Base-by-base conservation (phyloP, 2,329 filamentous ascomycete species). In the Trichoderma koningiopsis region DNA sequence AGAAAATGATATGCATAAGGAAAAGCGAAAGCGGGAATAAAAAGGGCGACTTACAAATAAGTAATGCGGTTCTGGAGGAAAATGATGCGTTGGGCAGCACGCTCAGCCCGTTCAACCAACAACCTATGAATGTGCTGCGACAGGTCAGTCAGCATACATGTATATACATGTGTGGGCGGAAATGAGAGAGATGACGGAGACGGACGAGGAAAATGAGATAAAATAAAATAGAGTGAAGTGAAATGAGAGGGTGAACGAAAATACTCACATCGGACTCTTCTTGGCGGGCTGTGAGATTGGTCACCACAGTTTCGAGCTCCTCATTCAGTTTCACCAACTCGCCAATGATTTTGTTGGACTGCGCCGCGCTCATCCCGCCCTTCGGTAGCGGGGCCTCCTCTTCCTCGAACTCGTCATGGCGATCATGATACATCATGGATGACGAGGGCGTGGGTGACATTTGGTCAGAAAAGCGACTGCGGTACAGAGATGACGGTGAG, bases 71-170 rank as follows among this genome's bases (percentile, higher is more conserved):
- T 83, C 73, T 91, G 87, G 16, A 91, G 81, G 69, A 87, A 85
- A 29, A 88, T 81, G 69, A 91, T 87, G 64, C 85, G 85, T 72
- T 87, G 82, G 53, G 86, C 84, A 62, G 89, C 84, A 47, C 82
- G 82, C 75, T 90, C 85, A 69, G 87, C 84, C 70, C 87, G 84
- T 53, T 84, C 84, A 64, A 88, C 83, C 27, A 91, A 84, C 37
- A 91, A 78, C 29, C 83, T 83, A 74, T 91, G 88, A 69, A 92
- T 89, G 72, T 90, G 87, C 82, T 88, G 40, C n/a, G 22, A 29
- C 6, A 56, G 31, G 49, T 33, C 29, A 40, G 8, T 47, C 31
- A 55, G 47, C 29, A 63, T 63, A 47, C 13, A 8, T 7, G 22
- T 29, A 16, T 55, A 37, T 2, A 59, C 33, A 40, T 24, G 47